Evolutionary conservation across 225 moss, liverwort and hornwort species (phyloP), one percentile per base, ranked within the genome.

Genomic region (Neckera pumila): DNA sequence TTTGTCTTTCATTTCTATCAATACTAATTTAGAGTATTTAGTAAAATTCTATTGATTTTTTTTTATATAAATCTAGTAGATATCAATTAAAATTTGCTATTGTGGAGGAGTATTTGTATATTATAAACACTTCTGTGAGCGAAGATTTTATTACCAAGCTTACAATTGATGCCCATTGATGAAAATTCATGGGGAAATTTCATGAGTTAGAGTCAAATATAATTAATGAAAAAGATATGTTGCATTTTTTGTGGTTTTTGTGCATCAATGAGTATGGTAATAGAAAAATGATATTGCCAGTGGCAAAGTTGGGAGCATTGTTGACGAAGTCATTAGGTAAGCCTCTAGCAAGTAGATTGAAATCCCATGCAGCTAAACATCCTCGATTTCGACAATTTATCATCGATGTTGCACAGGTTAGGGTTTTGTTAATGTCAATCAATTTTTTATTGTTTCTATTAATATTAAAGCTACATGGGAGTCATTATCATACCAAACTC

Each of bases 251-350:
- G 10, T 59, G 73, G 6, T 0, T 58, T 56, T 49, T 72, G 27
- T 64, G 17, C 63, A 63, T 72, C 77, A n/a, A 89, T 78, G 57
- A 82, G 0, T 36, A 66, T 59, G 38, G 17, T 8, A 84, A 61
- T 33, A 57, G 18, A 83, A 67, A n/a, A 56, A 93, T 93, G 92
- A 93, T 93, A 84, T 74, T 92, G 87, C 91, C 92, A 25, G 63
- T 90, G 63, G 92, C 90, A 81, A 93, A 93, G 19, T 83, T 93
- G 59, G 92, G 91, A 75, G 89, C 92, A 66, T 88, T 93, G 43
- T 28, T 93, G 38, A 88, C 92, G 91, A 92, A 89, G 61, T 88
- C 92, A 22, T 87, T 91, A 57, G 89, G 91, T 11, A 92, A 93
- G 51, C 92, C 92, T 81, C 59, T 93, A 15, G 92, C 90, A 53